Evolutionary conservation across 2,329 filamentous ascomycete species (phyloP), one percentile per base, ranked within the genome.

Genomic region (Plenodomus tracheiphilus): DNA sequence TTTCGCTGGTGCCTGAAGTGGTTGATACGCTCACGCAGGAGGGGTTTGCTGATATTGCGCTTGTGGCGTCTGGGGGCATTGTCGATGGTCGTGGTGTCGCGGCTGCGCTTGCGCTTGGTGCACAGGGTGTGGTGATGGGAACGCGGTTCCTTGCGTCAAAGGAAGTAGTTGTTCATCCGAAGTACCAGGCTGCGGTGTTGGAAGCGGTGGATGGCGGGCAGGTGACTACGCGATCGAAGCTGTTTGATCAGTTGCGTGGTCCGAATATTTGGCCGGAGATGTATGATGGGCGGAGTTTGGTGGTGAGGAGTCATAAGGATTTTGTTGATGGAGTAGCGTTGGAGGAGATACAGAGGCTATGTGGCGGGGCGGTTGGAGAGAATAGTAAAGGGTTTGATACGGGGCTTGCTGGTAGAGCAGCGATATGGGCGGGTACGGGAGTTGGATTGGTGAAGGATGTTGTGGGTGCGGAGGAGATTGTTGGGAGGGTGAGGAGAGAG

Each of bases 41-140:
- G 19, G 66, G 65, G 0, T 46, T 61, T 2, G 51, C 43, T 1
- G 18, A 59, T 1, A 54, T 69, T 2, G 41, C 56, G 1, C 39
- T 87, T 0, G 64, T 86, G 2, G 84, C 82, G 5, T 78, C 83
- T 2, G 85, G 85, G 1, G 84, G 85, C 0, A 82, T 87, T 43
- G 77, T 76, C 6, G 80, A 86, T 53, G 83, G 80, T 0, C 75
- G 81, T 18, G 83, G 82, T 0, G 80, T 81, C 2, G 82, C 81
- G 3, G 83, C 83, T 8, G 80, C n/a, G 2, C 54, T 86, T 53
- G 74, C 77, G 1, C 66, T 87, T 10, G 84, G 82, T 0, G 76
- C 75, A 1, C 50, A 66, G 4, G 85, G 82, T 0, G 78, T 79
- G 0, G 83, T 78, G 0, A 79, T 89, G 77, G 86, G 86, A 0